Evolutionary conservation across 2,329 filamentous ascomycete species (phyloP).

Genomic region (Fusarium ambrosium): DNA sequence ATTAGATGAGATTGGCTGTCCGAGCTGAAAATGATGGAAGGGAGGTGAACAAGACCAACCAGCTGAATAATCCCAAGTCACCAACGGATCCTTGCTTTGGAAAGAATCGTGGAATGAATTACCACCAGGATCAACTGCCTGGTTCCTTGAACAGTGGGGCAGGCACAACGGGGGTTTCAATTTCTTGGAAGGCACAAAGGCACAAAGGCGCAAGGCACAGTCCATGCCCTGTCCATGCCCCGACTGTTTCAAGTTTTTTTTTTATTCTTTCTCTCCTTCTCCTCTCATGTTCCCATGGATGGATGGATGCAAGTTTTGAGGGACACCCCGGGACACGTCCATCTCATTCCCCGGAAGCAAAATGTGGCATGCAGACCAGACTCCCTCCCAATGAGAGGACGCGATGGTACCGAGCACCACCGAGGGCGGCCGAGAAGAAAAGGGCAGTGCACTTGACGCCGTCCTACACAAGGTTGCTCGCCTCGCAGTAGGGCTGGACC

Average conservation of each 20-base stretch:
- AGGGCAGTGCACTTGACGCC: not conserved
- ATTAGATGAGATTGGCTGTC: slow-evolving; percentile 12
- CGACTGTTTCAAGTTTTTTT: slow-evolving; percentile 36
- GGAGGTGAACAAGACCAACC: slow-evolving; percentile 17
- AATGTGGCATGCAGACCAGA: slow-evolving; percentile 28
- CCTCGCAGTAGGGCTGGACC: not conserved
- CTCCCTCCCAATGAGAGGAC: not conserved
- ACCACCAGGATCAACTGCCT: slow-evolving; percentile 9
- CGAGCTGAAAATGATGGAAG: slow-evolving; percentile 18
- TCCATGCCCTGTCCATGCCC: slow-evolving; percentile 18
- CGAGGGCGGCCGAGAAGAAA: slow-evolving; percentile 7
- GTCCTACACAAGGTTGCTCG: not conserved
- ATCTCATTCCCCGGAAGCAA: slow-evolving; percentile 18
- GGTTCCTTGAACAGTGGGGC: slow-evolving; percentile 3
- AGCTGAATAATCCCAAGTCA: slow-evolving; percentile 28
- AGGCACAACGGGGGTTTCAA: slow-evolving; percentile 5
- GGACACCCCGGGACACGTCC: not conserved
- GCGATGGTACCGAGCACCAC: slow-evolving; percentile 8
- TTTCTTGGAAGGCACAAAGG: slow-evolving; percentile 12
- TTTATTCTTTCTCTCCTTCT: slow-evolving; percentile 7
- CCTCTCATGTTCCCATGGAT: slow-evolving; percentile 9
- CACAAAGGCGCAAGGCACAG: not conserved
- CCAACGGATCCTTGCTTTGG: slow-evolving; percentile 28
- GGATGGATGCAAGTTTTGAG: slow-evolving; percentile 11
- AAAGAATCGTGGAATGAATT: slow-evolving; percentile 6